phyloP scores from a whole-genome alignment of 2,329 filamentous ascomycete species.

The Cladosporium sp. region DNA sequence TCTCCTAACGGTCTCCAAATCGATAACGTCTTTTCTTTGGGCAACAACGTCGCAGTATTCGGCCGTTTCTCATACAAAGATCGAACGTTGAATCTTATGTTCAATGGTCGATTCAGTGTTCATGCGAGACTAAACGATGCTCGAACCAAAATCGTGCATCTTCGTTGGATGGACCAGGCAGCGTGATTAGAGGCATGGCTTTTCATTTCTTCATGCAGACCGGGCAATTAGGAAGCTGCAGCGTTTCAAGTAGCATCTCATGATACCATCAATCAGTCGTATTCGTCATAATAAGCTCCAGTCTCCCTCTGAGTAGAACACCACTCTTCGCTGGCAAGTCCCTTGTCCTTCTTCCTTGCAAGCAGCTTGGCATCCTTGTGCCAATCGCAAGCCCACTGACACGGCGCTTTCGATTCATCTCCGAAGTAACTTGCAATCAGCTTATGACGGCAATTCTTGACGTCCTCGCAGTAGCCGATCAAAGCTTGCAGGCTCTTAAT shows the following conservation, averaged over 20 bases:
- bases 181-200: neutral
- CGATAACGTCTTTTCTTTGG: neutral
- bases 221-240: neutral
- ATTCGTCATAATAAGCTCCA: slow-evolving; percentile 34
- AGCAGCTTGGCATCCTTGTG: slow-evolving; percentile 39
- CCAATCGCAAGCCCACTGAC: slow-evolving; percentile 46
- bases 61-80: neutral
- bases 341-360: slow-evolving; percentile 38
- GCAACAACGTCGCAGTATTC: neutral
- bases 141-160: neutral
- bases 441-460: slow-evolving; percentile 65
- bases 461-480: slow-evolving; percentile 75
- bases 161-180: neutral
- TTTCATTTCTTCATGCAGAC: neutral
- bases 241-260: no score
- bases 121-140: neutral
- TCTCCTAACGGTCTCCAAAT: neutral
- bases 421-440: slow-evolving; percentile 73
- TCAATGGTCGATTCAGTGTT: neutral
- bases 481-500: slow-evolving; percentile 49
- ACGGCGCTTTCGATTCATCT: slow-evolving; percentile 40
- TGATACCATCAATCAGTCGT: slow-evolving; percentile 20
- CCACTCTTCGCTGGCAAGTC: slow-evolving; percentile 45
- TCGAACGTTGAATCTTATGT: neutral
- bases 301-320: slow-evolving; percentile 41